A percentile compares a stretch with the other conserved stretches of the same genome.
phyloP scores from a whole-genome alignment of 2,329 filamentous ascomycete genomes.

The Verticillium tricorpus region DNA sequence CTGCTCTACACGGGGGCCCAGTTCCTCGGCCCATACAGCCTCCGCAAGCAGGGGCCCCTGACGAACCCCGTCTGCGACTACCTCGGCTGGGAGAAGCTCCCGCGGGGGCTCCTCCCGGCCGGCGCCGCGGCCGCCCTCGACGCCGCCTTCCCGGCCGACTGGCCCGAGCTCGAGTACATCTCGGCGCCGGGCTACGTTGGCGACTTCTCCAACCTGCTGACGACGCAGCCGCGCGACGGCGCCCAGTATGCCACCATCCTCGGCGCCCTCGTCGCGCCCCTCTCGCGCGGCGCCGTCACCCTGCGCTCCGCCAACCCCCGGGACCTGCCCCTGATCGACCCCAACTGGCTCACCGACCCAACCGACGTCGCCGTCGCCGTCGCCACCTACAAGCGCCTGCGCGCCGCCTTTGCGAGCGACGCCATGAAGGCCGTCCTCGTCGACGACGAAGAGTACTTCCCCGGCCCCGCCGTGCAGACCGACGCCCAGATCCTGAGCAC shows the following conservation, averaged over 20 bases:
- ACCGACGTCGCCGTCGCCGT: conserved; percentile 37
- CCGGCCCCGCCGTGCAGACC: conserved; percentile 29
- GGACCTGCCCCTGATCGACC: conserved; percentile 20
- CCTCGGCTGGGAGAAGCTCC: conserved; percentile 16
- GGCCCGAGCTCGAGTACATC: conserved; percentile 29
- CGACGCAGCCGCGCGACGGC: conserved; percentile 7
- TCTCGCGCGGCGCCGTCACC: conserved; percentile 38
- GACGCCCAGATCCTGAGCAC: conserved; percentile 32
- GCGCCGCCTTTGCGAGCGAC: conserved; percentile 26
- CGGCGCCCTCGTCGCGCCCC: conserved; percentile 24
- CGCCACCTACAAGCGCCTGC: conserved; percentile 33
- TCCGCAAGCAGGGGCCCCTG: conserved; percentile 12
- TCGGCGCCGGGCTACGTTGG: conserved; percentile 13
- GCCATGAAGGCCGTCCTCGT: conserved; percentile 23
- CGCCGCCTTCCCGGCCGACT: conserved; percentile 22
- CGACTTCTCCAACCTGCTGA: conserved; percentile 8
- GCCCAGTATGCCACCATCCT: conserved; percentile 13
- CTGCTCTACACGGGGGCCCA: conserved; percentile 3
- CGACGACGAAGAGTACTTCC: conserved; percentile 27
- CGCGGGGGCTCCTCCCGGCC: background rate
- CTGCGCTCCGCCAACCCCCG: conserved; percentile 26
- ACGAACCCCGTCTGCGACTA: conserved; percentile 17
- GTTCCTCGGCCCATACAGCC: background rate
- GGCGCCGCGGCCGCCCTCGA: background rate
- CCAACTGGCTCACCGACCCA: conserved; percentile 38